Evolutionary conservation across 768 basidiomycete species (phyloP), one percentile per base, ranked within the genome.

Genomic region (Leucogyrophana mollusca): DNA sequence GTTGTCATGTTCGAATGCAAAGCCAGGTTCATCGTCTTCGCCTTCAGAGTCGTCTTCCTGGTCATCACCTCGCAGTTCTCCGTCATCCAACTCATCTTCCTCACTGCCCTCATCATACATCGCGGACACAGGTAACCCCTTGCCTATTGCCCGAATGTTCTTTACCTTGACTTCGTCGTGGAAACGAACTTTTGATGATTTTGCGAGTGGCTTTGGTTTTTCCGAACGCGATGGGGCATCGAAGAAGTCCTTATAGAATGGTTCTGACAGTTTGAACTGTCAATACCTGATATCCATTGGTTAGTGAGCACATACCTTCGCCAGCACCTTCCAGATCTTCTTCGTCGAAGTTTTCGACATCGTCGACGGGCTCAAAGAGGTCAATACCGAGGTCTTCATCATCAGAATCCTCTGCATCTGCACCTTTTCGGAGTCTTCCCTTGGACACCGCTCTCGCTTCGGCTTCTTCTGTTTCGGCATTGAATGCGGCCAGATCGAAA

Each of bases 401-500:
- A 9, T 80, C 80, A 10, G 68, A 69, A 24, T 74, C 73, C 11
- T 74, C 79, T 13, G 72, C 72, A 33, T 76, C 77, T 25, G 68
- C 71, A 27, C 74, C 68, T 65, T 56, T 65, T 33, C 76, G 74
- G 18, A 89, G 71, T 21, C 67, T 70, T 16, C 90, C 92, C 56
- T 71, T 72, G 2, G 83, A 82, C 9, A 78, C 73, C 13, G 69
- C 73, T 47, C 67, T 76, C 11, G 83, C 79, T 64, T 95, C 94
- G 3, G 83, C 79, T 54, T 78, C 80, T 61, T 90, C 89, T 2
- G 86, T 85, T 61, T 93, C 83, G 2, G 83, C 76, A 57, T 98
- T 96, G 73, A 99, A 99, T 16, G 81, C 74, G 22, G 81, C 80
- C 38, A 99, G 76, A 51, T 87, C 78, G 67, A 98, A 98, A 71